Evolutionary conservation across 805 yeast genomes (phyloP).

Genomic region (Saccharomyces mikatae): DNA sequence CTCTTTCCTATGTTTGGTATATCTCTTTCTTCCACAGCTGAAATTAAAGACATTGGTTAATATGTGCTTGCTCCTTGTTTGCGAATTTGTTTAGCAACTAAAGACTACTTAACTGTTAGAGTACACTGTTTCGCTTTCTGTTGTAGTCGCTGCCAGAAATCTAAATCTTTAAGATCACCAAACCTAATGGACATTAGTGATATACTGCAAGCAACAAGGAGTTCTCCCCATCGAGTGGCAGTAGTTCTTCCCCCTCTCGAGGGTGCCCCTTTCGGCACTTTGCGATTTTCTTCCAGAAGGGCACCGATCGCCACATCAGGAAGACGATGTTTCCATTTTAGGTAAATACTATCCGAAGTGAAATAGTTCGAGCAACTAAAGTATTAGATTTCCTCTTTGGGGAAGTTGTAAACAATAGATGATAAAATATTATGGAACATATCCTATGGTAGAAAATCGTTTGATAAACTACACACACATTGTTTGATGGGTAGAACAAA

Average conservation of each 20-base stretch:
- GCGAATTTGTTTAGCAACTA: not conserved
- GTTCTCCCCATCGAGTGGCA: not conserved
- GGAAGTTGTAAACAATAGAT: not conserved
- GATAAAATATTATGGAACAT: not conserved
- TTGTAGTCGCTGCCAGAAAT: not conserved
- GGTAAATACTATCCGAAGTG: not conserved
- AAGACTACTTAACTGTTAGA: not conserved
- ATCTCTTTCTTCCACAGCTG: conserved; percentile 14
- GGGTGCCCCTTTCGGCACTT: conserved; percentile 1
- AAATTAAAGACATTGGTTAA: conserved; percentile 25
- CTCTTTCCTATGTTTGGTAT: not conserved
- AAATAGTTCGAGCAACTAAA: not conserved
- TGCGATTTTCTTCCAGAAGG: not conserved
- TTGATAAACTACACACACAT: not conserved
- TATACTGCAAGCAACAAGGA: not conserved
- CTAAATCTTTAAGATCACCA: not conserved
- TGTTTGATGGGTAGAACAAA: not conserved
- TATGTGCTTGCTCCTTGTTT: not conserved
- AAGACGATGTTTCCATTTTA: not conserved
- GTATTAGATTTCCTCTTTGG: not conserved
- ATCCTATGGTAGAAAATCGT: not conserved
- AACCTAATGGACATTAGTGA: not conserved
- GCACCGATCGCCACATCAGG: conserved; percentile 1
- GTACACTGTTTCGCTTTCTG: not conserved
- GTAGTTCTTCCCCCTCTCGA: not conserved